Conservation (phyloP, 1,284 basidiomycete species). For the Irpex rosettiformis region DNA sequence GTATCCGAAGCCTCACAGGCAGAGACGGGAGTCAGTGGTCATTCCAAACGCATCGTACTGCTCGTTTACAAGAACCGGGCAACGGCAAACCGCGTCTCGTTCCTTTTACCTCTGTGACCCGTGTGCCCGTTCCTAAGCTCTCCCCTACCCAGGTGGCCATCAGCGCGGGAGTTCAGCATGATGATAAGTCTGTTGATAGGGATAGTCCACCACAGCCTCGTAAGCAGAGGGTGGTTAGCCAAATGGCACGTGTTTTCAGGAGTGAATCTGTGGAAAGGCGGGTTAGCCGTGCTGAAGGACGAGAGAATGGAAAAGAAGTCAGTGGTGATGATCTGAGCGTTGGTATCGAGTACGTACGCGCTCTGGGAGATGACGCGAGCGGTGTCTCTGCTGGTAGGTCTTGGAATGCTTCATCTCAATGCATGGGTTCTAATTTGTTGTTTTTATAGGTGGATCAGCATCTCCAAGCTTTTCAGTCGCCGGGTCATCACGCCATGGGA, state of each 20-base stretch:
- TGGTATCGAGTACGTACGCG: constrained; percentile 66
- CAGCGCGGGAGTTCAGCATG: constrained; percentile 19
- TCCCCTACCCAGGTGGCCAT: constrained; percentile 29
- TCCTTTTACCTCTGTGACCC: constrained; percentile 65
- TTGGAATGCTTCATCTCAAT: background rate
- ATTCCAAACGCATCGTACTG: constrained; percentile 16
- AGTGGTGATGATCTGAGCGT: constrained; percentile 58
- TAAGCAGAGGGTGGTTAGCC: constrained; percentile 53
- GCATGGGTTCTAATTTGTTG: background rate
- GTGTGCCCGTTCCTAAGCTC: constrained; percentile 57
- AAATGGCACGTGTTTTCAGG: constrained; percentile 58
- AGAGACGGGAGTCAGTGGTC: constrained; percentile 31
- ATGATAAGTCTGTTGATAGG: constrained; percentile 16
- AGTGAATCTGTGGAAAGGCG: constrained; percentile 34
- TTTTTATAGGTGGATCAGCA: constrained; percentile 33
- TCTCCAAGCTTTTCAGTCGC: constrained; percentile 53
- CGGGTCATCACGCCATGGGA: constrained; percentile 50
- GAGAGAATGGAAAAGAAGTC: constrained; percentile 10
- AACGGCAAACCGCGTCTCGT: constrained; percentile 54
- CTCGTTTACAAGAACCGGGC: constrained; percentile 21
- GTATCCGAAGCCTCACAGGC: constrained; percentile 41
- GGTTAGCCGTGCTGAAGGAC: constrained; percentile 42
- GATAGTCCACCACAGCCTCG: constrained; percentile 8
- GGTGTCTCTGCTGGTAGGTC: constrained; percentile 12
- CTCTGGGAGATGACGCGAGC: constrained; percentile 47